These are phyloP conservation scores for Sporothrix pseudoabietina DNA, from an alignment of 2,329 filamentous ascomycete genomes.

Conservation along the genomic window DNA sequence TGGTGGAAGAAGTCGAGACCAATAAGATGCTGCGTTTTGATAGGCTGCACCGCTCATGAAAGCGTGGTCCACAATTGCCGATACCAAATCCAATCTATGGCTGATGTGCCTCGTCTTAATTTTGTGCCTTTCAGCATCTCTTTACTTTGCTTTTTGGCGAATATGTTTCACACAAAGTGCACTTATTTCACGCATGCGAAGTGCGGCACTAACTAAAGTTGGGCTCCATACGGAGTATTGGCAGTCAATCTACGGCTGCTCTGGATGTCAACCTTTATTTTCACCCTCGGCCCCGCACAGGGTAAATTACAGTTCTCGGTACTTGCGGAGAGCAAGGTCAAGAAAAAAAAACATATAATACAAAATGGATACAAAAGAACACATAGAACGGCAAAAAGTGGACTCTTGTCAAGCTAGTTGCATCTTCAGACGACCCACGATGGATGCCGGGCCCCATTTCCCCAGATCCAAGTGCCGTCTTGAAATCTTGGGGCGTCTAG, in stretches of 20 bases:
- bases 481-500: not conserved
- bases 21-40: not conserved
- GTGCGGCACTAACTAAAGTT: not conserved
- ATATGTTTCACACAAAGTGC: not conserved
- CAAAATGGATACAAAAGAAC: no score
- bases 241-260: constrained; percentile 15
- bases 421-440: not conserved
- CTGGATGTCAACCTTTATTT: constrained; percentile 1
- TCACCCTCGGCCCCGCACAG: not conserved
- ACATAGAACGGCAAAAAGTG: not conserved
- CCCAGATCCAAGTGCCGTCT: constrained; percentile 10
- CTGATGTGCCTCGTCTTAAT: constrained; percentile 5
- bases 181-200: not conserved
- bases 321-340: not conserved
- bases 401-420: not conserved
- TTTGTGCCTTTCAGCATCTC: not conserved
- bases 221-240: not conserved
- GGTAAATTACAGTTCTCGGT: constrained; percentile 9
- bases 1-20: constrained; percentile 42
- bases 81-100: constrained; percentile 12
- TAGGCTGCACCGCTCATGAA: not conserved
- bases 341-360: not conserved
- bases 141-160: not conserved
- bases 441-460: not conserved
- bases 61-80: constrained; percentile 16